A percentile compares a stretch with the other conserved stretches of the same genome.
These are phyloP conservation scores for Lipomyces yamadae DNA, from an alignment of 805 yeast species.

Conservation along the genomic window DNA sequence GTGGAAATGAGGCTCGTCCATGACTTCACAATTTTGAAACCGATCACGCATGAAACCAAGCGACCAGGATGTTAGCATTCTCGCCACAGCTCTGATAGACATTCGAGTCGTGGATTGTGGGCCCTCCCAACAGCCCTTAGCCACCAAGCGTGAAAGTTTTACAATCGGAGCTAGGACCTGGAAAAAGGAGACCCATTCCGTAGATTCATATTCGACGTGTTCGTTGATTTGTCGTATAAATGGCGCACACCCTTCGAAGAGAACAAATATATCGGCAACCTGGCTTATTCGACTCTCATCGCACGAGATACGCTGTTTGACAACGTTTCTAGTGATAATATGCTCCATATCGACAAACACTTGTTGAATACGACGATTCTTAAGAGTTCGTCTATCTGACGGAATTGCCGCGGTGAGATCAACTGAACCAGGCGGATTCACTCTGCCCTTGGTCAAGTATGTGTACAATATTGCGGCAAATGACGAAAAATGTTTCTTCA, in stretches of 20 bases:
- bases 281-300: constrained; percentile 57
- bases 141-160: constrained; percentile 51
- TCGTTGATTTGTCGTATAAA: constrained; percentile 72
- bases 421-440: constrained; percentile 53
- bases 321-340: constrained; percentile 69
- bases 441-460: constrained; percentile 60
- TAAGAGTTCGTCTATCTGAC: constrained; percentile 53
- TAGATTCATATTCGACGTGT: constrained; percentile 90
- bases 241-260: constrained; percentile 80
- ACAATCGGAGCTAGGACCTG: constrained; percentile 70
- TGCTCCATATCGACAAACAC: constrained; percentile 80
- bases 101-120: constrained; percentile 20
- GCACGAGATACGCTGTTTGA: constrained; percentile 54
- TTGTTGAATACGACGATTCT: constrained; percentile 77
- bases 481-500: constrained; percentile 63
- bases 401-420: constrained; percentile 42
- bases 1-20: constrained; percentile 34
- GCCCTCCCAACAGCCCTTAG: constrained; percentile 43
- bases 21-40: constrained; percentile 38
- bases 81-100: constrained; percentile 40
- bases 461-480: constrained; percentile 67
- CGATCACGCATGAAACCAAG: constrained; percentile 36
- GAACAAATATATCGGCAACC: constrained; percentile 64
- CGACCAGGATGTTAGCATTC: constrained; percentile 42
- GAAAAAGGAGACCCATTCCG: constrained; percentile 75